A percentile compares a stretch with the other conserved stretches of the same genome.
Conservation (phyloP, 2,329 filamentous ascomycete genomes). For the Penicillium polonicum region DNA sequence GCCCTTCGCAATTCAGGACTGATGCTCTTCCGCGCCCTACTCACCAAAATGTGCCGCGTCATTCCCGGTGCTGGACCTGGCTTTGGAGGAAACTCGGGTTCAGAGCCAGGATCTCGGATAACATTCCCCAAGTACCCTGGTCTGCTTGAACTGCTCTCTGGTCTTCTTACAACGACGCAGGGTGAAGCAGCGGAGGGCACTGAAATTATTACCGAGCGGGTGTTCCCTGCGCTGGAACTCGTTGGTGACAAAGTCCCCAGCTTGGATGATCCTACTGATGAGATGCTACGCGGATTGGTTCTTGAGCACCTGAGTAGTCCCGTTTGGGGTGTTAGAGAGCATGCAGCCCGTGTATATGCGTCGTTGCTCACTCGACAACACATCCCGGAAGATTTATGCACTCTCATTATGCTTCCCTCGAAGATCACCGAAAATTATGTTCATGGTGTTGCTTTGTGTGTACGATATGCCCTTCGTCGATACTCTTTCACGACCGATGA, state of each 20-base stretch:
- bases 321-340: slow-evolving; percentile 49
- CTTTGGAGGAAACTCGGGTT: slow-evolving; percentile 45
- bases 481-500: slow-evolving; percentile 33
- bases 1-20: slow-evolving; percentile 91
- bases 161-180: slow-evolving; percentile 32
- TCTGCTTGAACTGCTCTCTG: slow-evolving; percentile 37
- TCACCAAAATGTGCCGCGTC: slow-evolving; percentile 60
- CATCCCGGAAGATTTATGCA: slow-evolving; percentile 32
- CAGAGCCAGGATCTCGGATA: slow-evolving; percentile 41
- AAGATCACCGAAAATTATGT: slow-evolving; percentile 35
- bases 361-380: slow-evolving; percentile 36
- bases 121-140: slow-evolving; percentile 44
- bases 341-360: slow-evolving; percentile 46
- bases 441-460: slow-evolving; percentile 44
- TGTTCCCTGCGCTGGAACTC: slow-evolving; percentile 49
- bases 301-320: slow-evolving; percentile 42
- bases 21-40: slow-evolving; percentile 81
- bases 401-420: slow-evolving; percentile 24
- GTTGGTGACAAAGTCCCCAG: slow-evolving; percentile 45
- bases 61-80: slow-evolving; percentile 49
- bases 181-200: slow-evolving; percentile 26
- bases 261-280: slow-evolving; percentile 33
- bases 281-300: slow-evolving; percentile 34
- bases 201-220: slow-evolving; percentile 41
- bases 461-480: slow-evolving; percentile 40